Base-by-base conservation (phyloP, 106 monocot species). In the Hemerocallis citrina region DNA sequence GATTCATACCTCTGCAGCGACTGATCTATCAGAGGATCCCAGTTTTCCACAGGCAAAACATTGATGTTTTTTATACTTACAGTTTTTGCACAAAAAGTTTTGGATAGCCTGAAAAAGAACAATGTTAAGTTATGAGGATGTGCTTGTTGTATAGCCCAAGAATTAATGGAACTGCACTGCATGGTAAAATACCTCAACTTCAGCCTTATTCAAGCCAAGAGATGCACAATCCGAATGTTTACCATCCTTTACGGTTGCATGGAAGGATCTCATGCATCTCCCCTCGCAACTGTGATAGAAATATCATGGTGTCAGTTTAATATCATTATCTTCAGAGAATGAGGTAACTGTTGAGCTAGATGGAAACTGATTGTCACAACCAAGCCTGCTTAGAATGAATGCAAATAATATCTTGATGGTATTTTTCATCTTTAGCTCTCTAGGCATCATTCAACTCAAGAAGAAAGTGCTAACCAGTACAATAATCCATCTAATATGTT, bases 21-120 rank as follows among this genome's bases (percentile, higher is more conserved):
- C 52, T 21, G 71, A 63, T 59, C 75, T 74, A 68, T 78, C 83
- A 43, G 85, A 85, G 6, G 71, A 77, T 7, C 85, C 85, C 12
- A 85, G 59, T 48, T 77, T 70, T 36, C 85, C 85, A 72, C 85
- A 85, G 28, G 59, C 64, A 75, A 81, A 85, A 66, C 85, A 85
- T 34, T 85, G 85, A 43, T 85, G 85, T 27, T 67, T 47, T 36
- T 65, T 80, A 10, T 49, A 41, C 27, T 64, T 55, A 32, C 85
- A 85, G 55, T 81, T 85, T 41, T 68, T 64, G 52, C 85, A 85
- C 7, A 71, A 57, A 58, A 81, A 85, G 21, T 61, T 74, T 66
- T 74, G 66, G 21, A 81, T 74, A 8, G 77, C 77, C 85, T 85
- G 74, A 56, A 68, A 1, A 49, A 45, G 52, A 55, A 17, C 9